phyloP scores from a whole-genome alignment of 495 filamentous ascomycete genomes.

The Pyrenula aspistea region DNA sequence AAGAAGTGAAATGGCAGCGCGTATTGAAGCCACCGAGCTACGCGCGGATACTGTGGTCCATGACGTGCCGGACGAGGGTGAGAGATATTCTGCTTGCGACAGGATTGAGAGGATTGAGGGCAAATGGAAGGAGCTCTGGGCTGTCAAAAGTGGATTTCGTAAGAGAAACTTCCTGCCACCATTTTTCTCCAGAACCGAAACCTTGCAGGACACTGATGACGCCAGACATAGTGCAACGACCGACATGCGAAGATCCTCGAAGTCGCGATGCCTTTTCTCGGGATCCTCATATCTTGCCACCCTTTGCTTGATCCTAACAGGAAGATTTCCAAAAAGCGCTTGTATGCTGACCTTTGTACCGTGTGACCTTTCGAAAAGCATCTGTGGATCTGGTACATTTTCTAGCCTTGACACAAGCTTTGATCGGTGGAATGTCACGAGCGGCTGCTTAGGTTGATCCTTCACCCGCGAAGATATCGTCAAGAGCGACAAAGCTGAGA shows the following conservation, averaged over 20 bases:
- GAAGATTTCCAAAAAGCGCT: constrained; percentile 90
- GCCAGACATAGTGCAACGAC: constrained; percentile 56
- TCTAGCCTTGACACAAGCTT: constrained; percentile 53
- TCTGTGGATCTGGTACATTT: constrained; percentile 51
- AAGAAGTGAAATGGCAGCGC: constrained; percentile 55
- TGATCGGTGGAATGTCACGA: constrained; percentile 59
- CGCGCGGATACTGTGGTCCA: constrained; percentile 64
- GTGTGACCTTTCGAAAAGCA: constrained; percentile 41
- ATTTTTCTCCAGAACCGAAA: constrained; percentile 6
- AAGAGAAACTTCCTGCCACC: neutral
- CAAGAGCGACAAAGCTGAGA: constrained; percentile 65
- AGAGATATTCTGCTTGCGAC: constrained; percentile 48
- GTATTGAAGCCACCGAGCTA: constrained; percentile 43
- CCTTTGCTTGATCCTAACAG: constrained; percentile 85
- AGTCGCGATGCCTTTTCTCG: constrained; percentile 52
- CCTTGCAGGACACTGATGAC: constrained; percentile 25
- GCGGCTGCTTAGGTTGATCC: constrained; percentile 51
- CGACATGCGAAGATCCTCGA: constrained; percentile 49
- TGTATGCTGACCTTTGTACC: constrained; percentile 74
- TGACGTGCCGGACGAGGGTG: constrained; percentile 29
- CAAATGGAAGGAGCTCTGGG: constrained; percentile 12
- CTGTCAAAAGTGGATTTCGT: neutral
- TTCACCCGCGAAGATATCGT: constrained; percentile 68
- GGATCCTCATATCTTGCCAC: constrained; percentile 31
- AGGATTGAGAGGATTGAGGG: constrained; percentile 40